A percentile compares a stretch with the other conserved stretches of the same genome.
These are phyloP conservation scores for Kingdonia uniflora DNA, from an alignment of 164 flowering plant species.

Conservation along the genomic window DNA sequence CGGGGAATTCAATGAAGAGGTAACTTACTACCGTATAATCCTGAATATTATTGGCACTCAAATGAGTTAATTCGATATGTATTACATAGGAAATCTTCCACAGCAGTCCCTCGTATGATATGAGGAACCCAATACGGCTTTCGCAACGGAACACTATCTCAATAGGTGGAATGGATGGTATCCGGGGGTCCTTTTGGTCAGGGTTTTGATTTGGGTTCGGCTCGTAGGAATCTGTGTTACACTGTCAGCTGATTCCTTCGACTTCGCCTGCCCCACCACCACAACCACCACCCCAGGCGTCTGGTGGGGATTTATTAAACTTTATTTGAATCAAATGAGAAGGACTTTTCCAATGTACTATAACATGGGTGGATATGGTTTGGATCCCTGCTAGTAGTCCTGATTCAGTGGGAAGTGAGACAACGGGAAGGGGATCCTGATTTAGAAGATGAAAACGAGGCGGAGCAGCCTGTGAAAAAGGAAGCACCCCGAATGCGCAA, in stretches of 20 bases:
- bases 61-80: conserved; percentile 17
- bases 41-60: conserved; percentile 5
- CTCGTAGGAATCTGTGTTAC: conserved; percentile 5
- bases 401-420: conserved; percentile 81
- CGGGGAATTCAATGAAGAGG: no score
- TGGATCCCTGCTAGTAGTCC: conserved; percentile 63
- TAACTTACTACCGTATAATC: no score
- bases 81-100: conserved; percentile 52
- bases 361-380: conserved; percentile 22
- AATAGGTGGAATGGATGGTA: conserved; percentile 28
- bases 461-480: conserved; percentile 17
- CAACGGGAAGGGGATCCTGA: conserved; percentile 94
- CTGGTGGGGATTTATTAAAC: conserved; percentile 75
- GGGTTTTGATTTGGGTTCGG: conserved; percentile 5
- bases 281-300: conserved; percentile 61
- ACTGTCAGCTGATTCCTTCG: conserved; percentile 2
- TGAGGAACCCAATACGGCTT: conserved; percentile 12
- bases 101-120: conserved; percentile 38
- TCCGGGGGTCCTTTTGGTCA: conserved; percentile 32
- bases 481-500: conserved; percentile 7
- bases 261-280: conserved; percentile 43
- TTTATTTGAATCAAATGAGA: conserved; percentile 46
- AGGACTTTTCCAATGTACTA: conserved; percentile 23
- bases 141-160: conserved; percentile 19
- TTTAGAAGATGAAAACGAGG: conserved; percentile 82